These are phyloP conservation scores for Lasiosphaeria ovina DNA, from an alignment of 495 filamentous ascomycete genomes.

Conservation along the genomic window DNA sequence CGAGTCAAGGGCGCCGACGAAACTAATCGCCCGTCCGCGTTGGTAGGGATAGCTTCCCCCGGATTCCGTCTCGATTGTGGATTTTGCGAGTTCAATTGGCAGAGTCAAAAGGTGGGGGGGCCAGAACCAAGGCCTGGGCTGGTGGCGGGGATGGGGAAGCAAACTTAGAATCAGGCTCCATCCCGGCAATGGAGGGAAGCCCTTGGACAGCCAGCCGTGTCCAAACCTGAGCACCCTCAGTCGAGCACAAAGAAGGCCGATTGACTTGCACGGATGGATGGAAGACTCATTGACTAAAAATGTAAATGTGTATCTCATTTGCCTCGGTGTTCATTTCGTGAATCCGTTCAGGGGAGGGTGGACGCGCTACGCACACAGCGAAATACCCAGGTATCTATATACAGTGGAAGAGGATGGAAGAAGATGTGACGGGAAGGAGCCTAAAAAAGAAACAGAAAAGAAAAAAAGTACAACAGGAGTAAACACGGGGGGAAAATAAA, in stretches of 20 bases:
- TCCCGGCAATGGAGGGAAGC: too few relatives aligned
- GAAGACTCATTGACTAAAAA: background rate
- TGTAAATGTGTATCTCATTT: conserved; percentile 22
- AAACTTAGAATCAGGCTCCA: too few relatives aligned
- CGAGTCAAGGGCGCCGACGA: too few relatives aligned
- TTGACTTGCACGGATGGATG: background rate
- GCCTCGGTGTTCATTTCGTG: conserved; percentile 30
- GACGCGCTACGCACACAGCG: background rate
- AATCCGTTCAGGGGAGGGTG: conserved; percentile 25
- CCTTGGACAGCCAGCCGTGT: too few relatives aligned
- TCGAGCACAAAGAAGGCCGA: background rate
- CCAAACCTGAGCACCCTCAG: too few relatives aligned
- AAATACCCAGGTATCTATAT: conserved; percentile 4
- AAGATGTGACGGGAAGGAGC: conserved; percentile 9
- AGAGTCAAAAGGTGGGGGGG: too few relatives aligned
- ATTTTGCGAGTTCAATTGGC: too few relatives aligned
- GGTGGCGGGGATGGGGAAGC: too few relatives aligned
- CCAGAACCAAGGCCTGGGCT: too few relatives aligned
- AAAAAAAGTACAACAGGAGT: conserved; percentile 40
- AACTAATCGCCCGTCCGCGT: too few relatives aligned
- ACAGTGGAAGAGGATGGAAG: conserved; percentile 16
- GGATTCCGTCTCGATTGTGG: too few relatives aligned
- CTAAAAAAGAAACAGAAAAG: conserved; percentile 27
- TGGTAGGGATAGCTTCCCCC: too few relatives aligned
- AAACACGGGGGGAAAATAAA: conserved; percentile 12